Conservation (phyloP, 495 filamentous ascomycete species). For the Lasiosphaeria hispida region DNA sequence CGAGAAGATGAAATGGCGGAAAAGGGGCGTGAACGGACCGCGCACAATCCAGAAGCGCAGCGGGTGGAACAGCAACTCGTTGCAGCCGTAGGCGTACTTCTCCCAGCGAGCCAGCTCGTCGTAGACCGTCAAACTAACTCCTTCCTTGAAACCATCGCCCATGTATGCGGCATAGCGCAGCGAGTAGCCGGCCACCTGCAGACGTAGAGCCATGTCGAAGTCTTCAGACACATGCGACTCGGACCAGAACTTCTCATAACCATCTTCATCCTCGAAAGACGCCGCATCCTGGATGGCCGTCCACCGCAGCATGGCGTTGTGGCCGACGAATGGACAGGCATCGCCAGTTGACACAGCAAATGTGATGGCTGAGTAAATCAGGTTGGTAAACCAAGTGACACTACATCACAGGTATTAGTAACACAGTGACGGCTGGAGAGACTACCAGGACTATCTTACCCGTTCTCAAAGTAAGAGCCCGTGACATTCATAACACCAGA, state of each 20-base stretch:
- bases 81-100: conserved; percentile 75
- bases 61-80: conserved; percentile 59
- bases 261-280: conserved; percentile 35
- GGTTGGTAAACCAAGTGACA: conserved; percentile 72
- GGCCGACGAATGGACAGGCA: conserved; percentile 65
- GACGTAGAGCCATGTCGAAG: conserved; percentile 70
- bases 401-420: conserved; percentile 20
- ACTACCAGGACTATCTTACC: conserved; percentile 28
- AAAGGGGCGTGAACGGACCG: conserved; percentile 66
- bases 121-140: conserved; percentile 72
- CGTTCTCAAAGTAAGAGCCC: conserved; percentile 58
- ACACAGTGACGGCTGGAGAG: neutral
- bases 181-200: conserved; percentile 62
- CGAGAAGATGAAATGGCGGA: conserved; percentile 52
- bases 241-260: conserved; percentile 68
- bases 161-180: conserved; percentile 63
- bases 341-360: conserved; percentile 68
- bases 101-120: conserved; percentile 74
- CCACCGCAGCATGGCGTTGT: conserved; percentile 72
- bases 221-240: conserved; percentile 72
- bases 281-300: conserved; percentile 64
- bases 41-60: conserved; percentile 49
- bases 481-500: conserved; percentile 72
- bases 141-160: conserved; percentile 68
- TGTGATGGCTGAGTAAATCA: conserved; percentile 67